Conservation (phyloP, 108 stramenopile genomes). For the Nannochloropsis salina region DNA sequence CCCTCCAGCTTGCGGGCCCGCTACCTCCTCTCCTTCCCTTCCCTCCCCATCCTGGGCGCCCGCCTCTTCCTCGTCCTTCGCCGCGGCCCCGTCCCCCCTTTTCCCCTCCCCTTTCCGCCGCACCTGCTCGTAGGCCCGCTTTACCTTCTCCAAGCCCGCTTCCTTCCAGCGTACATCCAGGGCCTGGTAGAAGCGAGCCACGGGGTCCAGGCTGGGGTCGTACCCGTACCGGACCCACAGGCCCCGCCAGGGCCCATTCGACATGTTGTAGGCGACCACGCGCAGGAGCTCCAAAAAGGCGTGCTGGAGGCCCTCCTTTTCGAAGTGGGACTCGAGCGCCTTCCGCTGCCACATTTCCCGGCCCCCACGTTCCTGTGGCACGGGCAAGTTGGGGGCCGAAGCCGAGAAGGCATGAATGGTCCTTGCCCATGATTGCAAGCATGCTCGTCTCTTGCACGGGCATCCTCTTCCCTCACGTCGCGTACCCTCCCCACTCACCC, state of each 20-base stretch:
- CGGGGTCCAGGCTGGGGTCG: background rate
- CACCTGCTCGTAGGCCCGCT: background rate
- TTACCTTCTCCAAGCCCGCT: background rate
- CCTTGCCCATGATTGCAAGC: too few species aligned
- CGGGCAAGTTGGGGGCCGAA: too few species aligned
- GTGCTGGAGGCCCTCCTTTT: background rate
- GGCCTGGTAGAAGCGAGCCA: background rate
- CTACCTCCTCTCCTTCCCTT: background rate
- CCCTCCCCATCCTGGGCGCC: background rate
- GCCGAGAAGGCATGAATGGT: too few species aligned
- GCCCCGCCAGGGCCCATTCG: background rate
- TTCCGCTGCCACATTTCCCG: background rate
- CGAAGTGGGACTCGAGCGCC: background rate
- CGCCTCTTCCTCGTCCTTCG: background rate
- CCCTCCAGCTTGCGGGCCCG: slow-evolving; percentile 33
- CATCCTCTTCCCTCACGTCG: background rate
- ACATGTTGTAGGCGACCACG: slow-evolving; percentile 7
- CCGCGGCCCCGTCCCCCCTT: background rate
- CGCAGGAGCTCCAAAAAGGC: background rate
- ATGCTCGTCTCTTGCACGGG: background rate
- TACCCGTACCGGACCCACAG: background rate
- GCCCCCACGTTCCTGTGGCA: background rate
- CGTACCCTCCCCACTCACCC: slow-evolving; percentile 7
- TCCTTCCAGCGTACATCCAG: slow-evolving; percentile 1
- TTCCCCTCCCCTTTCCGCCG: slow-evolving; percentile 22